Evolutionary conservation across 2,329 filamentous ascomycete species (phyloP), one percentile per base, ranked within the genome.

Genomic region (Pezicula rhizophila): DNA sequence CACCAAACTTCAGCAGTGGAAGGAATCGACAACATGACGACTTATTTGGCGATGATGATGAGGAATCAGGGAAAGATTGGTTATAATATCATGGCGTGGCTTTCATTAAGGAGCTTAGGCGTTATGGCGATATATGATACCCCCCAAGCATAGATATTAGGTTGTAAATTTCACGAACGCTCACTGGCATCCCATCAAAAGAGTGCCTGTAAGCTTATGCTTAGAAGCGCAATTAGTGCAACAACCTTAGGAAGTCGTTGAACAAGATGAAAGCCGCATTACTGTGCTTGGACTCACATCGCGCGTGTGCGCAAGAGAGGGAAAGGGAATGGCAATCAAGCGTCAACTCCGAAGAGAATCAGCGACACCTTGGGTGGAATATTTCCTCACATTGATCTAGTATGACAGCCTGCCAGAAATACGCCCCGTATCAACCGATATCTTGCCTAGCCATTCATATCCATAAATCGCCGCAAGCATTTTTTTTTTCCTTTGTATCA

Each of bases 341-440:
- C 89, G 67, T 93, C 82, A 79, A 88, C 84, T 74, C 76, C 74
- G 43, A 26, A 69, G 69, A 81, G 84, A 89, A 77, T 92, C 86
- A 71, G 89, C 89, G 89, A 95, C 89, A 95, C 89, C 89, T 90
- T 78, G 76, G 76, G 75, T 72, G 71, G 71, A 70, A 71, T 69
- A 71, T 77, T 73, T 78, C 78, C 75, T 73, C 74, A 65, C 61
- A 65, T 66, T 77, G 75, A 80, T 75, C 78, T 81, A 77, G 71
- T 70, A 70, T 69, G 67, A 60, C 51, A 57, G 55, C 57, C 57
- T 54, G 53, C 58, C 59, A 53, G 50, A 52, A 53, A 59, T 52
- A 63, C 59, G 60, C 62, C 58, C 48, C 53, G 52, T 54, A 57
- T 57, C 58, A 59, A 58, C 57, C 57, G 59, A 54, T 61, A 58